Evolutionary conservation across 352 stramenopile species (phyloP).

Genomic region (Pythium vanterpoolii): DNA sequence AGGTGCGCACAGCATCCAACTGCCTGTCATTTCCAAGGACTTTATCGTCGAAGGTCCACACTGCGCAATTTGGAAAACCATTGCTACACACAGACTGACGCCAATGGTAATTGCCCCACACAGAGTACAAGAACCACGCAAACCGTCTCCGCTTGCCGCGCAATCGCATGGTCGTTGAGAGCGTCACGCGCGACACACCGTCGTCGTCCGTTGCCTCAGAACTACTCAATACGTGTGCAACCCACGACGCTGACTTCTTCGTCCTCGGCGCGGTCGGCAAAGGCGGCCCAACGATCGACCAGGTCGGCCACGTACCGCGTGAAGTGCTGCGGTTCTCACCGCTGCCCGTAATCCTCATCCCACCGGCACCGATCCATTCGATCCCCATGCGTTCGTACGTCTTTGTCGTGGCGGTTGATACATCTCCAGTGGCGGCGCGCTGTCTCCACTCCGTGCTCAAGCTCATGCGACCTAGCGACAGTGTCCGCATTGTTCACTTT

Average conservation of each 20-base stretch:
- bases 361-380: slow-evolving; percentile 47
- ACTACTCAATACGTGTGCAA: slow-evolving; percentile 31
- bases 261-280: slow-evolving; percentile 60
- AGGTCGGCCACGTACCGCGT: slow-evolving; percentile 53
- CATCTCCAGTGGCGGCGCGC: slow-evolving; percentile 14
- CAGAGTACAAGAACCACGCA: slow-evolving; percentile 57
- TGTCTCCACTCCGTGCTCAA: slow-evolving; percentile 56
- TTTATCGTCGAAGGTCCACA: slow-evolving; percentile 51
- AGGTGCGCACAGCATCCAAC: slow-evolving; percentile 35
- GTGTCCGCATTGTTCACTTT: slow-evolving; percentile 57
- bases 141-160: slow-evolving; percentile 34
- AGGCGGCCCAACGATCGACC: slow-evolving; percentile 47
- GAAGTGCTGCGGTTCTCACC: slow-evolving; percentile 32
- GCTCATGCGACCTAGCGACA: slow-evolving; percentile 43
- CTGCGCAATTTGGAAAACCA: not conserved
- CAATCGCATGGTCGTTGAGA: slow-evolving; percentile 37
- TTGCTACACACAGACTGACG: not conserved
- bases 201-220: slow-evolving; percentile 29
- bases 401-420: slow-evolving; percentile 57
- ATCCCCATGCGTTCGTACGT: slow-evolving; percentile 36
- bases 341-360: slow-evolving; percentile 37
- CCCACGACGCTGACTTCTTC: slow-evolving; percentile 39
- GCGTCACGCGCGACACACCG: slow-evolving; percentile 19
- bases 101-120: not conserved
- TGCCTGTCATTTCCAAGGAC: slow-evolving; percentile 53